Evolutionary conservation across 768 basidiomycete species (phyloP).

Genomic region (Neoboletus subvelutipes): DNA sequence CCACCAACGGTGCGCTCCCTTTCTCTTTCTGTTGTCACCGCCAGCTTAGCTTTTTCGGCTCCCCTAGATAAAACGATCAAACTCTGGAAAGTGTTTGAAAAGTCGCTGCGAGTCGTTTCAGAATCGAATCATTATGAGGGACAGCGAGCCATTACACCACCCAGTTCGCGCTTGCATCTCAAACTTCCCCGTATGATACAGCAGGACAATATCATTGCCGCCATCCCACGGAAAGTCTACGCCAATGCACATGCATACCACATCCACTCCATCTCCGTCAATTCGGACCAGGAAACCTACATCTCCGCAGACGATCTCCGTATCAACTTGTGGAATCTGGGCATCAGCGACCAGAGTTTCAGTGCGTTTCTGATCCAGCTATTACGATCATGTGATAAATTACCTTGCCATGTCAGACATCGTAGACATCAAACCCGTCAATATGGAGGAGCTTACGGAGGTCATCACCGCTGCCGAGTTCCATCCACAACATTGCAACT

Average conservation of each 20-base stretch:
- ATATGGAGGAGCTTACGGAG: conserved; percentile 99
- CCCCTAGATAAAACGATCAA: conserved; percentile 97
- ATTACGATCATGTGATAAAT: conserved; percentile 2
- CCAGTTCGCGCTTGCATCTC: conserved; percentile 57
- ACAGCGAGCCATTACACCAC: conserved; percentile 66
- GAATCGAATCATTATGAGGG: conserved; percentile 94
- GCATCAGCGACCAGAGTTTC: conserved; percentile 98
- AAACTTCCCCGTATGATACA: conserved; percentile 88
- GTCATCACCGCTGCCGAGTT: conserved; percentile 99
- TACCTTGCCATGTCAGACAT: conserved; percentile 62
- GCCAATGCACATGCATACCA: conserved; percentile 99
- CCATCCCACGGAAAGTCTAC: conserved; percentile 97
- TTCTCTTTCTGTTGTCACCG: neutral
- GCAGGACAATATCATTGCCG: conserved; percentile 98
- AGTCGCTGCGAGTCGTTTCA: conserved; percentile 90
- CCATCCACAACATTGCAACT: conserved; percentile 95
- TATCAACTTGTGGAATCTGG: conserved; percentile 97
- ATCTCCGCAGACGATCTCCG: conserved; percentile 98
- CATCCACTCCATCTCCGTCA: conserved; percentile 99
- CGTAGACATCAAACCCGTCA: conserved; percentile 98
- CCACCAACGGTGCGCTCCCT: conserved; percentile 80
- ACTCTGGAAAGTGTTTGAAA: conserved; percentile 99
- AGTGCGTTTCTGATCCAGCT: conserved; percentile 58
- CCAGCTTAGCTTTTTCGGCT: conserved; percentile 2
- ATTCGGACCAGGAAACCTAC: conserved; percentile 99